phyloP scores from a whole-genome alignment of 768 basidiomycete genomes.

The Harrya chromipes region DNA sequence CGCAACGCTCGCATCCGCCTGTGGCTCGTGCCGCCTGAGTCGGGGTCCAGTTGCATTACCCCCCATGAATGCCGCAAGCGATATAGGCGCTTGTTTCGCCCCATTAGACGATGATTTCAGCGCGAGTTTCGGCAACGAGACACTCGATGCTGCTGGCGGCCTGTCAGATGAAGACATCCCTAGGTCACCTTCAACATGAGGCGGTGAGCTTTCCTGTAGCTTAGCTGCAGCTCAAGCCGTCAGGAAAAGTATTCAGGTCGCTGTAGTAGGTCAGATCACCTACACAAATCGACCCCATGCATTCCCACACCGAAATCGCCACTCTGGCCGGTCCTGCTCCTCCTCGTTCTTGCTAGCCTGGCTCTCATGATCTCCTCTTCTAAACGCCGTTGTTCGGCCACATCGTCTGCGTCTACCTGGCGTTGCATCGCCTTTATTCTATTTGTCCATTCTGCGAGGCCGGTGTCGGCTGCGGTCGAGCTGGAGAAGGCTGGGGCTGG shows the following conservation, averaged over 20 bases:
- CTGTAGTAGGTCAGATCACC: slow-evolving; percentile 16
- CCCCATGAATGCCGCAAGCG: slow-evolving; percentile 80
- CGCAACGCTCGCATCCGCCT: slow-evolving; percentile 62
- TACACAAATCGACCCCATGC: slow-evolving; percentile 32
- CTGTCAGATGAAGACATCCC: slow-evolving; percentile 6
- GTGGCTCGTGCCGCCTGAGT: slow-evolving; percentile 69
- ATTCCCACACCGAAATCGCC: slow-evolving; percentile 39
- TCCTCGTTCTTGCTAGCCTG: slow-evolving; percentile 42
- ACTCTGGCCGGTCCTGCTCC: slow-evolving; percentile 34
- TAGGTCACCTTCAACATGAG: slow-evolving; percentile 11
- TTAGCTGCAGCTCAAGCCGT: slow-evolving; percentile 17
- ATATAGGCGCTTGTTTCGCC: slow-evolving; percentile 49
- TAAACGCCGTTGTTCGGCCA: slow-evolving; percentile 68
- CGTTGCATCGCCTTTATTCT: slow-evolving; percentile 78
- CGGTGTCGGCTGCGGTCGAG: slow-evolving; percentile 45
- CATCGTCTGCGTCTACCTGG: slow-evolving; percentile 79
- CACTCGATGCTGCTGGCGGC: neutral
- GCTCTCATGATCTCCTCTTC: slow-evolving; percentile 53
- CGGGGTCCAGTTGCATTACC: slow-evolving; percentile 73
- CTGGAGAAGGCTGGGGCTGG: slow-evolving; percentile 22
- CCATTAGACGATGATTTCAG: slow-evolving; percentile 10
- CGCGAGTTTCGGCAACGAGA: slow-evolving; percentile 12
- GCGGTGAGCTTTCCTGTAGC: slow-evolving; percentile 16
- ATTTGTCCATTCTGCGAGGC: slow-evolving; percentile 78
- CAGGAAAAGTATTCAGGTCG: neutral